phyloP scores from a whole-genome alignment of 2,329 filamentous ascomycete species.

The Capronia coronata region DNA sequence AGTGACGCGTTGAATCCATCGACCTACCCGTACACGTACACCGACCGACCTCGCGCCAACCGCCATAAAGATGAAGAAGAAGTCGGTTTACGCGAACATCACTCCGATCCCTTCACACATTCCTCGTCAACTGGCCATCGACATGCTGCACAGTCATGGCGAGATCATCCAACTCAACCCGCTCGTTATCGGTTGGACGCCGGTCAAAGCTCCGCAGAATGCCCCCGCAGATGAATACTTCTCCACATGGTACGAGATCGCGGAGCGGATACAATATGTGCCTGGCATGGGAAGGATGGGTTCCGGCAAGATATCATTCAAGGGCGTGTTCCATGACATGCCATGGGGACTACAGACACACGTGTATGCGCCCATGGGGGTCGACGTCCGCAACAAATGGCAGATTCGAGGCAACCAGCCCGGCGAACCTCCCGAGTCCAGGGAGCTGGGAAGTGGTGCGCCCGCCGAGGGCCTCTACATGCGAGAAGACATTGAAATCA shows the following conservation, averaged over 20 bases:
- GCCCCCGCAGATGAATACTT: constrained; percentile 64
- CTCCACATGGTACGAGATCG: constrained; percentile 71
- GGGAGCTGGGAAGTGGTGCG: constrained; percentile 60
- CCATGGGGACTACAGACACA: constrained; percentile 71
- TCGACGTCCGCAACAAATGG: constrained; percentile 75
- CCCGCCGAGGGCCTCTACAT: constrained; percentile 68
- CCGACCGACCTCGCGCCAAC: background rate
- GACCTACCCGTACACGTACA: background rate
- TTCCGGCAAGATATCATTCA: constrained; percentile 64
- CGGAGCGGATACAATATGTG: constrained; percentile 69
- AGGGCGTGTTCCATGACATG: constrained; percentile 71
- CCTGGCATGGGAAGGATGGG: constrained; percentile 46
- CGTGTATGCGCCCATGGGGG: constrained; percentile 71
- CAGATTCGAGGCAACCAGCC: constrained; percentile 66
- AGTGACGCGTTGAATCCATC: background rate
- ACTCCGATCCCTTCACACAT: constrained; percentile 68
- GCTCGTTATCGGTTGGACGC: constrained; percentile 64
- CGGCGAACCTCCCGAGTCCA: constrained; percentile 59
- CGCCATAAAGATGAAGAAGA: constrained; percentile 18
- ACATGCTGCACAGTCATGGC: constrained; percentile 68
- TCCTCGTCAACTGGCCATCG: constrained; percentile 61
- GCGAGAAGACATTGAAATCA: constrained; percentile 75
- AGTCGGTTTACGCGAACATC: constrained; percentile 39
- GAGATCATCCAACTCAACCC: constrained; percentile 87
- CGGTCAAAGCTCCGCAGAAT: constrained; percentile 60